phyloP scores from a whole-genome alignment of 2,329 filamentous ascomycete species.

The Aspergillus sp. region DNA sequence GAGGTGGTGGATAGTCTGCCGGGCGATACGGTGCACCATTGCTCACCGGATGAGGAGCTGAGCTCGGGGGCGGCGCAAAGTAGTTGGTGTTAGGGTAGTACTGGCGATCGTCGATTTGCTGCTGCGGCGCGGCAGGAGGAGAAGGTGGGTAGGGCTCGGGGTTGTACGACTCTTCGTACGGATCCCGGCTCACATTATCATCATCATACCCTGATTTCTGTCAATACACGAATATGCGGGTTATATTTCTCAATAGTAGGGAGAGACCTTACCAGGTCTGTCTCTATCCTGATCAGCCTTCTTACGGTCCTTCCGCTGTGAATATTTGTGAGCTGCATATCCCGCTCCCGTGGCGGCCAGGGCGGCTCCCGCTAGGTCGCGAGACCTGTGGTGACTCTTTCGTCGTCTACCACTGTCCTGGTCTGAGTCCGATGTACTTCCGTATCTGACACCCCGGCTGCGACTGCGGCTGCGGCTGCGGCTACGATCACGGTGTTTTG shows the following conservation, averaged over 20 bases:
- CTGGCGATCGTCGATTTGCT: constrained; percentile 23
- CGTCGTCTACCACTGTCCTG: constrained; percentile 25
- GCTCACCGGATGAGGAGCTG: constrained; percentile 19
- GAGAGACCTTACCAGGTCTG: constrained; percentile 37
- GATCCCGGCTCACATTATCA: constrained; percentile 27
- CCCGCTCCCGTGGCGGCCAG: constrained; percentile 55
- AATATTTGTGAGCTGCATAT: constrained; percentile 53
- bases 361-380: constrained; percentile 49
- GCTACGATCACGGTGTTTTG: constrained; percentile 23
- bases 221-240: constrained; percentile 10
- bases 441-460: constrained; percentile 33
- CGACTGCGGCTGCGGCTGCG: constrained; percentile 46
- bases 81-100: constrained; percentile 38
- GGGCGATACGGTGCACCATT: constrained; percentile 30
- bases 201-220: constrained; percentile 20
- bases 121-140: constrained; percentile 26
- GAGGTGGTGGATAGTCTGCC: constrained; percentile 39
- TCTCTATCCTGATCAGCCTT: constrained; percentile 48
- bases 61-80: constrained; percentile 40
- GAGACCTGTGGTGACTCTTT: constrained; percentile 36
- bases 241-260: background rate
- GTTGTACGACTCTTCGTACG: constrained; percentile 39
- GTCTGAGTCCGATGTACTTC: constrained; percentile 35
- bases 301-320: constrained; percentile 53
- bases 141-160: constrained; percentile 34